phyloP scores from a whole-genome alignment of 305 asterid genomes.

The Fraxinus dipetala region DNA sequence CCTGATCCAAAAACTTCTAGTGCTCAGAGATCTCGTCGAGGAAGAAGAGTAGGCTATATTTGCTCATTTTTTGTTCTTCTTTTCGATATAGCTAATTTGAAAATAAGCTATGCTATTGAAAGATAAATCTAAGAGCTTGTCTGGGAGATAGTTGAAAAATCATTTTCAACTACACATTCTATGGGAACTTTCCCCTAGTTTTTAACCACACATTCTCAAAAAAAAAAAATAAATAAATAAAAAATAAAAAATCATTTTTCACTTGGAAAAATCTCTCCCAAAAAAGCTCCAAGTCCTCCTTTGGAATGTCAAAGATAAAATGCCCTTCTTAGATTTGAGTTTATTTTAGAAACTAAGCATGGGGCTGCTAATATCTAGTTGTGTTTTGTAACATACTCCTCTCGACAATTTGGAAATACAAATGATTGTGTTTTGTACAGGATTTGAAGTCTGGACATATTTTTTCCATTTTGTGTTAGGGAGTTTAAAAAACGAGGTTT shows the following conservation, averaged over 20 bases:
- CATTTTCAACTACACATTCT: background rate
- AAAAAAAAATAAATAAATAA: no score
- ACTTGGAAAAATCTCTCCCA: background rate
- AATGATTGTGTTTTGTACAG: background rate
- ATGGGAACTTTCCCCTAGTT: background rate
- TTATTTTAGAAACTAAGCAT: background rate
- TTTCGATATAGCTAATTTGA: conserved; percentile 12
- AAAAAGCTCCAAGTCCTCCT: background rate
- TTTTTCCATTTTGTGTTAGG: background rate
- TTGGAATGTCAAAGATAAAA: background rate
- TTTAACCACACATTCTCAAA: background rate
- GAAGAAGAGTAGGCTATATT: conserved; percentile 64
- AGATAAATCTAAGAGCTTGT: background rate
- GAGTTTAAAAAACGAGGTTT: background rate
- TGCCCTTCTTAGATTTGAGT: background rate
- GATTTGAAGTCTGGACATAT: background rate
- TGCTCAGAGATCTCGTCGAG: conserved; percentile 51
- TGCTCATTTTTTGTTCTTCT: conserved; percentile 14
- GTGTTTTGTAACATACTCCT: background rate
- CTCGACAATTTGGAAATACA: background rate
- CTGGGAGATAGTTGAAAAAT: background rate
- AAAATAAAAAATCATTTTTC: background rate
- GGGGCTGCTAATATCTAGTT: background rate
- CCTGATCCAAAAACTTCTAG: conserved; percentile 49
- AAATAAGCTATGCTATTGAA: conserved; percentile 5